Evolutionary conservation across 148 eudicot species (phyloP).

Genomic region (Fallopia convolvulus): DNA sequence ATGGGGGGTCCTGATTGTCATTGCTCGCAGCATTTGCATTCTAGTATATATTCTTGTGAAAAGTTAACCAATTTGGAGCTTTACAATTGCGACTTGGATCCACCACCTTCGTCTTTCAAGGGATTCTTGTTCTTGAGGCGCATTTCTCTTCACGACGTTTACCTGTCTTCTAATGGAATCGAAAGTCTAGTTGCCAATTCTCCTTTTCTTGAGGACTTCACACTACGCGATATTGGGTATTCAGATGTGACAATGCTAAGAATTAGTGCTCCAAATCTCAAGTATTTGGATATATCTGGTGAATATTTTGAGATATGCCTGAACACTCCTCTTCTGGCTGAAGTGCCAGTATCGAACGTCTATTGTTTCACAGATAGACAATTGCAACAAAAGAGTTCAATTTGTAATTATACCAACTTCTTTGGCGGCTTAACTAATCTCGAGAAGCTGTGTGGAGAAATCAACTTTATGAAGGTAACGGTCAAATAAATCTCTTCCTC

Average conservation of each 20-base stretch:
- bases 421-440: constrained; percentile 25
- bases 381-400: constrained; percentile 35
- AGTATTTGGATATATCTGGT: constrained; percentile 47
- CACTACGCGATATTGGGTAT: constrained; percentile 29
- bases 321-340: constrained; percentile 26
- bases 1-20: constrained; percentile 35
- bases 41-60: constrained; percentile 37
- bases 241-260: constrained; percentile 28
- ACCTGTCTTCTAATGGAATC: constrained; percentile 41
- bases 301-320: constrained; percentile 55
- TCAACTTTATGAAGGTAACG: constrained; percentile 64
- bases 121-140: constrained; percentile 44
- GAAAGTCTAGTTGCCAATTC: constrained; percentile 52
- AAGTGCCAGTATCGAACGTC: not conserved
- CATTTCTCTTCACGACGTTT: constrained; percentile 55
- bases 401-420: not conserved
- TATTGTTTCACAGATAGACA: not conserved
- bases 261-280: constrained; percentile 58
- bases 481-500: not conserved
- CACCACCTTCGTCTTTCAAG: constrained; percentile 34
- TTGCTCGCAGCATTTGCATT: constrained; percentile 23
- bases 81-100: constrained; percentile 54
- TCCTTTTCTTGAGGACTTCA: constrained; percentile 55
- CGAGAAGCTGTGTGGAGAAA: constrained; percentile 45
- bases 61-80: constrained; percentile 55